Base-by-base conservation (phyloP, 1,139 yeast genomes). In the Magnusiomyces starmeri region DNA sequence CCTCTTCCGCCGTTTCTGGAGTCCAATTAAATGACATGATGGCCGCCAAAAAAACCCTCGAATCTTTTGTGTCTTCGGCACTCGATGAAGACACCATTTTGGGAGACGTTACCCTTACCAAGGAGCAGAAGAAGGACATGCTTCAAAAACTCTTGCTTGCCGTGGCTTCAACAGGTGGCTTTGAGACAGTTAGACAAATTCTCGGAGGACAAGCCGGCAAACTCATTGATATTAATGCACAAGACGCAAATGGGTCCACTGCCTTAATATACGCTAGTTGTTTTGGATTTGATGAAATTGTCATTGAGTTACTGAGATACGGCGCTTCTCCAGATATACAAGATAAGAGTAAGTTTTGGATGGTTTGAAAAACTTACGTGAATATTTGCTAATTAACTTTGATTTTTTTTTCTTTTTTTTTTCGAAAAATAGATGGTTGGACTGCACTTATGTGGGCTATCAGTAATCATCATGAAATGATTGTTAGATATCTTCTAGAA, bases 371-470 rank as follows among this genome's bases (percentile, higher is more conserved):
- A 4, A 2, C 8, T 40, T 47, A 37, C n/a, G 14, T 27, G 25
- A 24, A 14, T 25, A 1, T 32, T 29, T 39, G 32, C 18, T 20
- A 6, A 8, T 40, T 40, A 35, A 35, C 10, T 14, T 24, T 16
- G 8, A 21, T n/a, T 21, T 14, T 29, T 12, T 14, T n/a, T 22
- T 14, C 37, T 46, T n/a, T 27, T 27, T 24, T 4, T 10, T 12
- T 9, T 10, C 40, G 39, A 42, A 48, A 32, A 29, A 12, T 20
- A 49, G 51, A 62, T 52, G 67, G 67, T 51, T 73, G 76, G 76
- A 70, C 76, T 1, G 70, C 77, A 14, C 59, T 73, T 41, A 73
- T 73, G 74, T 73, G 76, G 77, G 77, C 77, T 9, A 67, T 71
- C 43, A 71, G 70, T 57, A 70, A 69, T 57, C 69, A 67, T 52